Percentiles rank a stretch among this genome's conserved stretches.
Evolutionary conservation across 2,329 filamentous ascomycete genomes (phyloP).

Genomic region (Penicillium vulpinum): DNA sequence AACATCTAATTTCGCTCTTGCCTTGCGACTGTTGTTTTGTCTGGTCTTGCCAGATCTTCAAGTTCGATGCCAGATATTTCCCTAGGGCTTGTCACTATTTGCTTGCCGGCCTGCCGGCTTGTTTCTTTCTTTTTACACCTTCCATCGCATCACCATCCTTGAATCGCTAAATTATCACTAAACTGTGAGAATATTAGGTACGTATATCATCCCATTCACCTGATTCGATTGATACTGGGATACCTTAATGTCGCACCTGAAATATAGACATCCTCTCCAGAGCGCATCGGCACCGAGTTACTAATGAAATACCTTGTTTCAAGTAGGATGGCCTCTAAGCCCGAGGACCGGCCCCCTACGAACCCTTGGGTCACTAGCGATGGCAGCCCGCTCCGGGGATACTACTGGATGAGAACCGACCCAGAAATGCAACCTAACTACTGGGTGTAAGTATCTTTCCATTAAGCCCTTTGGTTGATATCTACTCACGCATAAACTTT

Average conservation of each 20-base stretch:
- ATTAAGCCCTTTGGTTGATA: neutral
- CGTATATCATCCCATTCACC: neutral
- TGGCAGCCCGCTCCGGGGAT: neutral
- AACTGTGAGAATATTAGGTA: neutral
- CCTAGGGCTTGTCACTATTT: neutral
- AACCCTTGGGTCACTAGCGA: neutral
- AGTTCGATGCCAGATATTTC: neutral
- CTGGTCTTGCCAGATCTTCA: too few species aligned
- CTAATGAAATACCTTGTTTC: neutral
- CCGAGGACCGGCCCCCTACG: neutral
- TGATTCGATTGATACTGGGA: neutral
- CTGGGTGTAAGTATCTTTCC: neutral
- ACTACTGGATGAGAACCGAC: neutral
- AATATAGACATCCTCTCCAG: neutral
- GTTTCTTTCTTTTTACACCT: neutral
- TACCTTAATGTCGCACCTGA: neutral
- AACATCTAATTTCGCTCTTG: neutral
- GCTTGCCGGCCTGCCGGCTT: too few species aligned
- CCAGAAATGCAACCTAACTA: neutral
- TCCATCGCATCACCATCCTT: neutral
- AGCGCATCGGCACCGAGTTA: neutral
- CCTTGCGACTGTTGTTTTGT: neutral
- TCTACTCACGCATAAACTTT: neutral
- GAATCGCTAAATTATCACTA: neutral
- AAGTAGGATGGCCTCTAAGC: neutral